Conservation (phyloP, 768 basidiomycete species). For the Lentinula detonsa region DNA sequence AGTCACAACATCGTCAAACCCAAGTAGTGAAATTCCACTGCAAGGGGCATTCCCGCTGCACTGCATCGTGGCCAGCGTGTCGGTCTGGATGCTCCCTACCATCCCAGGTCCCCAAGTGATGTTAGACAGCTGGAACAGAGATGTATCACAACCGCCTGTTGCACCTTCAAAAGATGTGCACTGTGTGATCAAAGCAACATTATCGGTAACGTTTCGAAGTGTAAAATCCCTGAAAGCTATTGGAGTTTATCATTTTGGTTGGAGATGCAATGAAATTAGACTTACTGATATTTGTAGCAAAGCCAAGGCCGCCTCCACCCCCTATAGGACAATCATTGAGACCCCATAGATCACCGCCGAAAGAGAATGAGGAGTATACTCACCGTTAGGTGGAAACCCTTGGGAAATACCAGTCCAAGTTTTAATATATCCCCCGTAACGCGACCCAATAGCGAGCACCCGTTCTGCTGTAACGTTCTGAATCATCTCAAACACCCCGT, state of each 20-base stretch:
- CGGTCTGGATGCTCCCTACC: conserved; percentile 17
- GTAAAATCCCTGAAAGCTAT: conserved; percentile 21
- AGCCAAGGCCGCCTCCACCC: conserved; percentile 26
- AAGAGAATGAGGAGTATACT: not conserved
- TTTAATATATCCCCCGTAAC: conserved; percentile 26
- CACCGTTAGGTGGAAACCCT: conserved; percentile 26
- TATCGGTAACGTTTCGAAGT: conserved; percentile 14
- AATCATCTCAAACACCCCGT: conserved; percentile 25
- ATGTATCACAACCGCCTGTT: conserved; percentile 26
- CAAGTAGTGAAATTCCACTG: conserved; percentile 16
- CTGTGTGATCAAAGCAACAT: conserved; percentile 18
- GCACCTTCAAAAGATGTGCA: conserved; percentile 27
- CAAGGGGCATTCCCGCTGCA: conserved; percentile 29
- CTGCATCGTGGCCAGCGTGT: conserved; percentile 19
- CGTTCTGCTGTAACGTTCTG: conserved; percentile 26
- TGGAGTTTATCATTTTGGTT: not conserved
- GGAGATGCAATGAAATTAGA: not conserved
- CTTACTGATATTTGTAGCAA: conserved; percentile 22
- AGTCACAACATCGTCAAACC: conserved; percentile 14
- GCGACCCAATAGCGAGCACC: conserved; percentile 16
- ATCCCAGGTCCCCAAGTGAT: conserved; percentile 22
- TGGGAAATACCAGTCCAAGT: conserved; percentile 22
- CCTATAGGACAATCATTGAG: conserved; percentile 10
- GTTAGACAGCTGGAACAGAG: conserved; percentile 25
- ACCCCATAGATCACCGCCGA: not conserved